phyloP scores from a whole-genome alignment of 805 yeast genomes.

The Starmera amethionina region DNA sequence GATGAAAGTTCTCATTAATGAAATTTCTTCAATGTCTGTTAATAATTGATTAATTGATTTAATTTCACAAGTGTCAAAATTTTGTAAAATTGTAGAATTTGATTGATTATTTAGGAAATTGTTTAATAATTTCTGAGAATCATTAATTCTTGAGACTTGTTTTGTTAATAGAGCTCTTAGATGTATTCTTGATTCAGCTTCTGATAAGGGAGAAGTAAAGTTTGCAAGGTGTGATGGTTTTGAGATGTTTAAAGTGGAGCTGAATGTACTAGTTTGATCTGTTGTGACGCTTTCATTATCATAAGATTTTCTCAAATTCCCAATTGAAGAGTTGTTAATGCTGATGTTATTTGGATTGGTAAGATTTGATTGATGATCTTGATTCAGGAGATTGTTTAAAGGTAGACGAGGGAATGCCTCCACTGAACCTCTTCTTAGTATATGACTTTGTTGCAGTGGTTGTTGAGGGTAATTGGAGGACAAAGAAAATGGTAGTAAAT shows the following conservation, averaged over 20 bases:
- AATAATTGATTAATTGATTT: background rate
- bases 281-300: too few relatives aligned
- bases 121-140: background rate
- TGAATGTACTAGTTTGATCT: background rate
- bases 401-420: background rate
- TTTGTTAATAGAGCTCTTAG: background rate
- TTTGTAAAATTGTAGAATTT: too few relatives aligned
- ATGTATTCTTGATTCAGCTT: background rate
- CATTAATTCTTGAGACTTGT: background rate
- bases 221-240: background rate
- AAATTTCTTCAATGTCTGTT: constrained; percentile 1
- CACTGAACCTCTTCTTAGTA: background rate
- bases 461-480: background rate
- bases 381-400: too few relatives aligned
- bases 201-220: background rate
- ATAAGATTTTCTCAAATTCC: too few relatives aligned
- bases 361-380: too few relatives aligned
- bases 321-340: too few relatives aligned
- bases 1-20: constrained; percentile 3
- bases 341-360: too few relatives aligned
- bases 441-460: background rate
- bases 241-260: background rate
- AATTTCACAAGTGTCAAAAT: background rate
- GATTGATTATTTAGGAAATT: background rate
- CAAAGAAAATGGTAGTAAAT: background rate